A percentile compares a stretch with the other conserved stretches of the same genome.
phyloP scores from a whole-genome alignment of 2,329 filamentous ascomycete species.

The Cladophialophora immunda region DNA sequence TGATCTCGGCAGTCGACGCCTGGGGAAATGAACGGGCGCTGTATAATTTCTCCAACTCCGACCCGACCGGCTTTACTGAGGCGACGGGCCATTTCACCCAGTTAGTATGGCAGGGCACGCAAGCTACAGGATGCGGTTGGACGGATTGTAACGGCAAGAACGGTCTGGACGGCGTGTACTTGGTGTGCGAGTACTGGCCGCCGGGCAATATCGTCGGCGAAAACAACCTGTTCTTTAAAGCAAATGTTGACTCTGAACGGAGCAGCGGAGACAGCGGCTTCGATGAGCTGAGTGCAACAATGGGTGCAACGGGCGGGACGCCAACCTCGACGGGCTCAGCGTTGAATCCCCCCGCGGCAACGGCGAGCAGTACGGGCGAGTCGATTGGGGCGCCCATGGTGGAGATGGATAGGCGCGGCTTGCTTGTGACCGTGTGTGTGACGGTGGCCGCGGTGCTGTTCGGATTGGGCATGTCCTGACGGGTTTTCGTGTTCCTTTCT shows the following conservation, averaged over 20 bases:
- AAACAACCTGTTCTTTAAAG: conserved; percentile 37
- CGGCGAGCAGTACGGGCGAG: conserved; percentile 17
- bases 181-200: conserved; percentile 76
- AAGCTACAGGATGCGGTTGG: conserved; percentile 65
- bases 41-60: conserved; percentile 64
- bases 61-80: conserved; percentile 61
- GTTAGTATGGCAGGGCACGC: conserved; percentile 73
- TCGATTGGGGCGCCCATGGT: conserved; percentile 25
- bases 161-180: conserved; percentile 65
- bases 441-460: conserved; percentile 35
- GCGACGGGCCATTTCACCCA: conserved; percentile 76
- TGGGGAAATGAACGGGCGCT: conserved; percentile 70
- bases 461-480: conserved; percentile 34
- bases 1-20: conserved; percentile 65
- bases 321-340: conserved; percentile 25
- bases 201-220: conserved; percentile 65
- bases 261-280: conserved; percentile 31
- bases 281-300: conserved; percentile 33
- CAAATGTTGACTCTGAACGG: conserved; percentile 39
- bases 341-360: conserved; percentile 19
- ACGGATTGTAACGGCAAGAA: conserved; percentile 50
- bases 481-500: not conserved
- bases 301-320: conserved; percentile 36
- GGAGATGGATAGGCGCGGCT: conserved; percentile 23
- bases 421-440: conserved; percentile 30